Conservation (phyloP, 495 filamentous ascomycete species). For the Chaetomium tenue region DNA sequence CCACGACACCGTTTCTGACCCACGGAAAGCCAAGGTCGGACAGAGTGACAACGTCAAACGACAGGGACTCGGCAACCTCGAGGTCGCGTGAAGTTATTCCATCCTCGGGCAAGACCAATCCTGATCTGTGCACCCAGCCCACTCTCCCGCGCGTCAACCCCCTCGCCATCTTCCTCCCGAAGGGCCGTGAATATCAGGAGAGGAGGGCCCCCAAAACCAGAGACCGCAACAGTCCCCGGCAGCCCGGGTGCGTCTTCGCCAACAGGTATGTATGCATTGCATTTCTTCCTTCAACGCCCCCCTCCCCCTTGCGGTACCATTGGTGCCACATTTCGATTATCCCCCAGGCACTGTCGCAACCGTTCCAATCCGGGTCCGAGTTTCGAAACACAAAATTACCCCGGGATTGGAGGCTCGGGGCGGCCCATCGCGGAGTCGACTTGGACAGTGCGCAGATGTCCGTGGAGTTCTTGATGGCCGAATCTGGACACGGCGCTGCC, state of each 20-base stretch:
- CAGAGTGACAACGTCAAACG: constrained; percentile 21
- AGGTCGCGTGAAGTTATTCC: constrained; percentile 25
- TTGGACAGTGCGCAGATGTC: constrained; percentile 22
- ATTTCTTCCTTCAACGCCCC: background rate
- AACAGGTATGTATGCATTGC: constrained; percentile 14
- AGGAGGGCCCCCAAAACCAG: background rate
- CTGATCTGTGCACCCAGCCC: constrained; percentile 6
- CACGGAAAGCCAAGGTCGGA: constrained; percentile 33
- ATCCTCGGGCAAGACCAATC: background rate
- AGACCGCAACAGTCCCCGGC: background rate
- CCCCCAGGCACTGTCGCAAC: background rate
- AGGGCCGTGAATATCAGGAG: background rate
- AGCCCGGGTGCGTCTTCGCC: background rate
- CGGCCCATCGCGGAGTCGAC: constrained; percentile 8
- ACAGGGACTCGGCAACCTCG: constrained; percentile 16
- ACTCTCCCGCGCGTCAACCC: background rate
- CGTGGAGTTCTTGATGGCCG: constrained; percentile 17
- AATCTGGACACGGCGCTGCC: constrained; percentile 23
- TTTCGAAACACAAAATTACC: background rate
- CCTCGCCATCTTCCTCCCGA: constrained; percentile 2
- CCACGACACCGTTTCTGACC: constrained; percentile 28
- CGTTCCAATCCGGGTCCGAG: background rate
- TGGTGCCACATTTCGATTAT: background rate
- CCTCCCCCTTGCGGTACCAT: background rate
- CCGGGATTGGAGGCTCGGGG: constrained; percentile 1